Base-by-base conservation (phyloP, 1,139 yeast species). In the Scheffersomyces cryptocercus region DNA sequence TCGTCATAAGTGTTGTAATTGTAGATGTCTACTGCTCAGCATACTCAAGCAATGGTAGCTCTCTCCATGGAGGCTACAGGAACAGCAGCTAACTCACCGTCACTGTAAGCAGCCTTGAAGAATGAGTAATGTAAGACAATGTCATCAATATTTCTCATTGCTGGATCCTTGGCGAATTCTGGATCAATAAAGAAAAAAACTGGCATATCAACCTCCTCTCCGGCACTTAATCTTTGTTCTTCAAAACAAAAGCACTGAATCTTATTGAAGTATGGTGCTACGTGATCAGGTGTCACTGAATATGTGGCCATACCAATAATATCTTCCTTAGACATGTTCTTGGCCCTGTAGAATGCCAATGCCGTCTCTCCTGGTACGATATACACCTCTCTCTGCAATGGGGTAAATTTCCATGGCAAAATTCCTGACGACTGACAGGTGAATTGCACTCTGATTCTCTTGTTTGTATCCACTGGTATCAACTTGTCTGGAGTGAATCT, bases 181-280 rank as follows among this genome's bases (percentile, higher is more conserved):
- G 99, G 99, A 61, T 95, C 99, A 44, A 95, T 88, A 65, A 95
- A 95, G 78, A 95, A 95, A 70, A 95, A 95, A 13, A 93, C 91
- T 0, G 99, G 99, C 99, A 95, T 93, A 61, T 95, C 99, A 12
- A 95, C 96, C 63, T 93, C 98, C 68, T 95, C 99, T 5, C 98
- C 98, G 1, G 97, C 97, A 45, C 85, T 79, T 52, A 93, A 73
- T 63, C 89, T 79, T 66, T 93, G 99, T 62, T 93, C 99, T 68
- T 93, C 99, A 62, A 95, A 93, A 62, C 99, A 93, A 69, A 93
- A 93, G 65, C 99, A 93, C 64, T 93, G 99, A 58, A 93, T 93
- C 67, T 93, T 93, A 70, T 89, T 88, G 71, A 93, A 93, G 65
- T 93, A 95, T 5, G 90, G 96, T 1, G 98, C 96, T 8, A 95